Conservation (phyloP, 164 flowering plant genomes). For the Kalanchoe fedtschenkoi region DNA sequence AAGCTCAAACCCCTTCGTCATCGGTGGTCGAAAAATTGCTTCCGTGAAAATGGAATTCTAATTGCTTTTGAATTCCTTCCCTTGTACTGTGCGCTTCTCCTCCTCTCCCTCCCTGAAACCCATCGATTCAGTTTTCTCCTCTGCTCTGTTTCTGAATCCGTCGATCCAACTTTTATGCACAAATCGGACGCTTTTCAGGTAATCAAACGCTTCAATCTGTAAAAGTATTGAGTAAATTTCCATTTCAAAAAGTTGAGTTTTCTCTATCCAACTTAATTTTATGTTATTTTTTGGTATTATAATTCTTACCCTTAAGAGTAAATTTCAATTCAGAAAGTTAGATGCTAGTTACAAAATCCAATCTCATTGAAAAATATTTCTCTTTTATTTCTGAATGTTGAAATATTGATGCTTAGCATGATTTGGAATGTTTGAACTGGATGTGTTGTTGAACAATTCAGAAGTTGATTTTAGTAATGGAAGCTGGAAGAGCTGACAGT, state of each 20-base stretch:
- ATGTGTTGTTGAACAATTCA: background rate
- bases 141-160: too few relatives aligned
- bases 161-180: background rate
- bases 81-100: background rate
- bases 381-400: background rate
- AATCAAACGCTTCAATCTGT: background rate
- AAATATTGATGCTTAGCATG: too few relatives aligned
- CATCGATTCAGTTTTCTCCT: too few relatives aligned
- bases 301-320: background rate
- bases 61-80: background rate
- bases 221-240: background rate
- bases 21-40: background rate
- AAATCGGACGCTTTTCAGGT: background rate
- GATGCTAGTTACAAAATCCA: background rate
- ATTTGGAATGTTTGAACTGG: background rate
- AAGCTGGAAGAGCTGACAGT: conserved; percentile 12
- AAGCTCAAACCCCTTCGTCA: background rate
- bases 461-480: conserved; percentile 14
- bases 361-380: background rate
- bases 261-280: background rate
- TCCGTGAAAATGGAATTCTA: background rate
- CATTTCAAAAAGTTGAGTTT: background rate
- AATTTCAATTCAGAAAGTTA: background rate
- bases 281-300: background rate
- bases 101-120: background rate